Evolutionary conservation across 805 yeast species (phyloP).

Genomic region (Candida manassasensis): DNA sequence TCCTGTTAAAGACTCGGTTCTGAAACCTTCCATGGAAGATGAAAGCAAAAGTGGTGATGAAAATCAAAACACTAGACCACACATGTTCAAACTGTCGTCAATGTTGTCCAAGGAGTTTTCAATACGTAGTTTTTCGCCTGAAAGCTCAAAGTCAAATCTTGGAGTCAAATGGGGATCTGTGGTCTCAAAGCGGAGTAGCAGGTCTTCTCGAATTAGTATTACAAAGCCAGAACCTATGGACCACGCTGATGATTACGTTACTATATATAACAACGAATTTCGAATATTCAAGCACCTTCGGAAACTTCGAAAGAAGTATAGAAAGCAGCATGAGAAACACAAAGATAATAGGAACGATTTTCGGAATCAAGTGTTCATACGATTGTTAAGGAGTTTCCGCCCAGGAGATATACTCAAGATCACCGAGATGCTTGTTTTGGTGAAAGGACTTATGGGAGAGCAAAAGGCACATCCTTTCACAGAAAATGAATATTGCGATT

Average conservation of each 20-base stretch:
- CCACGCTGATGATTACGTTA: not conserved
- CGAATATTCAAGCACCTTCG: conserved; percentile 17
- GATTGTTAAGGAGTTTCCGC: conserved; percentile 26
- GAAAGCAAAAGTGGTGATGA: too few relatives aligned
- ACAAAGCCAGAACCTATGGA: conserved; percentile 4
- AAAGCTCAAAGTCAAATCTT: not conserved
- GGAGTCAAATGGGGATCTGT: conserved; percentile 4
- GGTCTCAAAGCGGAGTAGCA: conserved; percentile 1
- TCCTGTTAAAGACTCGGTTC: too few relatives aligned
- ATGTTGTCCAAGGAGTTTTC: not conserved
- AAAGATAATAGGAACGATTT: conserved; percentile 13
- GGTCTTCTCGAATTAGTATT: not conserved
- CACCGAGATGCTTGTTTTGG: conserved; percentile 66
- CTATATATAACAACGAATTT: conserved; percentile 12
- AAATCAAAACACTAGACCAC: too few relatives aligned
- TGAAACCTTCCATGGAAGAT: too few relatives aligned
- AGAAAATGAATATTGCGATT: conserved; percentile 48
- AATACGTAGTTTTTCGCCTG: not conserved
- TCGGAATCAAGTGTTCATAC: conserved; percentile 15
- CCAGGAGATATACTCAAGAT: conserved; percentile 62
- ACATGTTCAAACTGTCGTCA: not conserved
- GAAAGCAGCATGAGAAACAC: conserved; percentile 14
- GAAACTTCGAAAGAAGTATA: conserved; percentile 20
- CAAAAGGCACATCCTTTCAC: conserved; percentile 22
- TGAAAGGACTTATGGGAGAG: conserved; percentile 37